Evolutionary conservation across 164 flowering plant species (phyloP).

Genomic region (Aristolochia californica): DNA sequence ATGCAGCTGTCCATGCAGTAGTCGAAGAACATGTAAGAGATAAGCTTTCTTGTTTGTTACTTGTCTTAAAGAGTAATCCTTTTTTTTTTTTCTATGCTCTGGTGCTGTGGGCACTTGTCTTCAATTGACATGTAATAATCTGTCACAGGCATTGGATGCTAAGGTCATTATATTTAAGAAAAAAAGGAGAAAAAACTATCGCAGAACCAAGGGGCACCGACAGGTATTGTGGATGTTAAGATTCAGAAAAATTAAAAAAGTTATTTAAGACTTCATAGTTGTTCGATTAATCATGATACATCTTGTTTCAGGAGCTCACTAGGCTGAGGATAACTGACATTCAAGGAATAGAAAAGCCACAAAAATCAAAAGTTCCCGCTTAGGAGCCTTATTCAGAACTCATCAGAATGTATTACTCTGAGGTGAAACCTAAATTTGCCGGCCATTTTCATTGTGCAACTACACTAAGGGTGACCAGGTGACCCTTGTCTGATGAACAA

Average conservation of each 20-base stretch:
- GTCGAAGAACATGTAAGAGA: constrained; percentile 95
- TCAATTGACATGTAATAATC: neutral
- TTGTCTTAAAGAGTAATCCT: neutral
- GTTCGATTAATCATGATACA: constrained; percentile 9
- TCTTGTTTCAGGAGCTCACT: constrained; percentile 72
- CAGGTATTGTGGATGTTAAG: constrained; percentile 42
- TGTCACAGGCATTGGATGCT: constrained; percentile 83
- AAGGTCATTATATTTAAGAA: constrained; percentile 96
- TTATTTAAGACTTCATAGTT: neutral
- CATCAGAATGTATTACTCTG: neutral
- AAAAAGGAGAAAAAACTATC: constrained; percentile 93
- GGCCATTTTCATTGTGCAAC: too few relatives aligned
- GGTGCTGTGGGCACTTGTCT: neutral
- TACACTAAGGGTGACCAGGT: too few relatives aligned
- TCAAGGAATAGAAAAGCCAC: constrained; percentile 75
- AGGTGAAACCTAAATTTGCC: too few relatives aligned
- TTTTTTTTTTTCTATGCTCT: too few relatives aligned
- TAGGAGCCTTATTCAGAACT: constrained; percentile 11
- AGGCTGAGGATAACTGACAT: constrained; percentile 76
- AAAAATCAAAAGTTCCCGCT: constrained; percentile 41
- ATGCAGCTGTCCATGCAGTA: constrained; percentile 80
- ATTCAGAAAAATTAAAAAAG: neutral
- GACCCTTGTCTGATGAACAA: too few relatives aligned
- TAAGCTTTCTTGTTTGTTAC: neutral
- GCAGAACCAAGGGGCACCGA: constrained; percentile 89